Evolutionary conservation across 2,329 filamentous ascomycete species (phyloP).

Genomic region (Neocucurbitaria cava): DNA sequence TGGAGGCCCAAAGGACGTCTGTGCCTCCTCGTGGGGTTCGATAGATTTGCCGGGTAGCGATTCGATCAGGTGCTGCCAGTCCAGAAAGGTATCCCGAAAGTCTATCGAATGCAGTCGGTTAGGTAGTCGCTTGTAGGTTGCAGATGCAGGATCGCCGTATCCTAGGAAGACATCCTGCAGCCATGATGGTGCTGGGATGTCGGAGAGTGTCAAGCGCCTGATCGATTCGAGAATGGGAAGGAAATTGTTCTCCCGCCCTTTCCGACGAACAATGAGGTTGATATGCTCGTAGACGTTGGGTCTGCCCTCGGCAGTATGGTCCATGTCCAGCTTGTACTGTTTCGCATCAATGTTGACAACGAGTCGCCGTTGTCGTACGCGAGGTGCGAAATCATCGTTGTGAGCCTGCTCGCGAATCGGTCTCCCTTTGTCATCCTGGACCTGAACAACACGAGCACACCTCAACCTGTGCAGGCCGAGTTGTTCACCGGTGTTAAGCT

Average conservation of each 20-base stretch:
- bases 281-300: conserved; percentile 81
- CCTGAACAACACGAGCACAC: conserved; percentile 82
- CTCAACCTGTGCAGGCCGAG: conserved; percentile 75
- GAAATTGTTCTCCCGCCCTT: conserved; percentile 95
- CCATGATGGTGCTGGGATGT: conserved; percentile 87
- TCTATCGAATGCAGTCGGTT: conserved; percentile 82
- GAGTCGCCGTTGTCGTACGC: conserved; percentile 70
- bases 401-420: conserved; percentile 70
- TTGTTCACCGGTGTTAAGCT: conserved; percentile 61
- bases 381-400: conserved; percentile 66
- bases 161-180: conserved; percentile 97
- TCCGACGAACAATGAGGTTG: conserved; percentile 84
- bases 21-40: conserved; percentile 75
- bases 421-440: conserved; percentile 84
- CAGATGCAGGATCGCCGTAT: conserved; percentile 89
- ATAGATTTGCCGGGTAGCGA: conserved; percentile 87
- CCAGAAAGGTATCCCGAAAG: conserved; percentile 91
- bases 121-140: conserved; percentile 81
- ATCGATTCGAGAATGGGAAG: conserved; percentile 92
- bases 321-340: conserved; percentile 79
- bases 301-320: conserved; percentile 69
- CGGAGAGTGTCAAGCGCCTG: conserved; percentile 81
- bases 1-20: conserved; percentile 81
- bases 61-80: conserved; percentile 93
- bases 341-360: conserved; percentile 81